phyloP scores from a whole-genome alignment of 2,329 filamentous ascomycete genomes.

The Aspergillus pseudoviridinutans region DNA sequence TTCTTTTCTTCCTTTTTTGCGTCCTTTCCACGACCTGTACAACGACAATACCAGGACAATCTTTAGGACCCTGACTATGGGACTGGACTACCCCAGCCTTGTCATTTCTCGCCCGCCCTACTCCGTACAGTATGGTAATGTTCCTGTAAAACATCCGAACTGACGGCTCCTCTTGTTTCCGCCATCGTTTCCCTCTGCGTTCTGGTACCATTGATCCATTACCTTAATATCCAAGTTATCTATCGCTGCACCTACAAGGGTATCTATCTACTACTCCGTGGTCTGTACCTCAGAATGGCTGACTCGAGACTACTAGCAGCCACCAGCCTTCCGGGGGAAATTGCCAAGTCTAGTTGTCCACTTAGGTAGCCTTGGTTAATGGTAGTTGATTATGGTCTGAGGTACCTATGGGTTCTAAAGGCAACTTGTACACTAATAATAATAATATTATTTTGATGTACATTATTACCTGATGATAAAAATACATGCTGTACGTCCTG shows the following conservation, averaged over 20 bases:
- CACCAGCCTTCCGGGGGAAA: neutral
- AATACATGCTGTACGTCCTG: neutral
- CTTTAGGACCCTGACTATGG: neutral
- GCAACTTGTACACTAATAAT: neutral
- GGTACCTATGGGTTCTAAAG: neutral
- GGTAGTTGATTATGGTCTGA: neutral
- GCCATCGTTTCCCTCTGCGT: neutral
- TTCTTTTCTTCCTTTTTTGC: neutral
- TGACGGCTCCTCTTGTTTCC: neutral
- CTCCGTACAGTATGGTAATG: neutral
- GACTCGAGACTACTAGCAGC: neutral
- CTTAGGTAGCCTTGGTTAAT: neutral
- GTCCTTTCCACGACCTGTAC: neutral
- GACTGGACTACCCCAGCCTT: neutral
- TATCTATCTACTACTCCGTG: neutral
- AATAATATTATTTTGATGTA: neutral
- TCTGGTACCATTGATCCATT: neutral
- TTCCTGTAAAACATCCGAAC: neutral
- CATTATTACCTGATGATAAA: neutral
- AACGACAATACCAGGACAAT: neutral
- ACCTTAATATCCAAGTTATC: neutral
- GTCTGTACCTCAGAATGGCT: neutral
- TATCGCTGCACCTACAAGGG: neutral
- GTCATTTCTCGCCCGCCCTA: neutral
- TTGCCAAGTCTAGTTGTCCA: neutral